Evolutionary conservation across 1,139 yeast genomes (phyloP), one percentile per base, ranked within the genome.

Genomic region (Blastobotrys niveus): DNA sequence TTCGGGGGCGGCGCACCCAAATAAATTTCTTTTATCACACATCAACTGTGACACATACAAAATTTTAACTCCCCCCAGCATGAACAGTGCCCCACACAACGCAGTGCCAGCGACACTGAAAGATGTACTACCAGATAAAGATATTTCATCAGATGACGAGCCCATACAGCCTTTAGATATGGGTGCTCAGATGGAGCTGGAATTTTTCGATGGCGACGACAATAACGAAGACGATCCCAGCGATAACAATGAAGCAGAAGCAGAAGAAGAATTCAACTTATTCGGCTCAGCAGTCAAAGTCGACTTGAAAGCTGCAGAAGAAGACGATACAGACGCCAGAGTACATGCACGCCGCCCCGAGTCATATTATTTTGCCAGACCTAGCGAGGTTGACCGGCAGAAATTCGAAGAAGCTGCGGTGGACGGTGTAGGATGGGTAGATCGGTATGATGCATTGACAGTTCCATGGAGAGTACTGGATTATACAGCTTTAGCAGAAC

Each of bases 391-490:
- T 3, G 43, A 42, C 19, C 36, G 32, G 17, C 15, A 25, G 3
- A 39, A 42, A 41, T 56, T 48, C 34, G 45, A 26, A 19, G 26
- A 18, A 1, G 45, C 51, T 0, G 63, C 64, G 0, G 54, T 62
- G 3, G 33, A 50, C 3, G 66, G 64, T 5, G 38, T 36, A 9
- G 39, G 39, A 15, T 14, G 43, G 45, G 14, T 46, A 2, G 38
- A 38, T 14, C 38, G 42, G 19, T 52, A 50, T 14, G 50, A 50
- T 12, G 57, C 58, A 9, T 43, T 49, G 47, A 42, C 26, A 29
- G 45, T 44, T 51, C 63, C 51, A 9, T 53, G 52, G 47, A 49
- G 52, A 45, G 54, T 61, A 10, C 38, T 59, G 21, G 58, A 58
- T 30, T 61, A 52, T 30, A 52, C 54, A 7, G 56, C 52, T 10